Base-by-base conservation (phyloP, 2,329 filamentous ascomycete genomes). In the Nectriaceae sp. region DNA sequence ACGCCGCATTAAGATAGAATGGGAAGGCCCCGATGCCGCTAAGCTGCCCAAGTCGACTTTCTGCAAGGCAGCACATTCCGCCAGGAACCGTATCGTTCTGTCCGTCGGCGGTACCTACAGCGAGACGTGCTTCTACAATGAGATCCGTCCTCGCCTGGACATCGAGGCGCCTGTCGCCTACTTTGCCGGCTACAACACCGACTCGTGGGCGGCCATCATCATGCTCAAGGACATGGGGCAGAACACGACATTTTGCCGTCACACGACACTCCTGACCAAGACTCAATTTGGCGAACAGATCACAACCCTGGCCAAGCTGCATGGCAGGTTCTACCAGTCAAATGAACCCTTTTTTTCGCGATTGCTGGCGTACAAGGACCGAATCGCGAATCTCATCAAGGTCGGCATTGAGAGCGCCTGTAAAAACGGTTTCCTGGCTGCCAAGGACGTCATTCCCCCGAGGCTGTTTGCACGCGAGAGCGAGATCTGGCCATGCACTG, bases 381-480 rank as follows among this genome's bases (percentile, higher is more conserved):
- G 19, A 22, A 22, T 40, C 10, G 38, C 21, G n/a, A 21, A 21
- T 22, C 20, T 40, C 13, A n/a, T 40, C 13, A 40, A 16, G 5
- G 11, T 40, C n/a, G 38, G 26, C 20, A 21, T 40, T n/a, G 38
- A 40, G 38, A 40, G 15, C 5, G 38, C 26, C 38, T 40, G 38
- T 15, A 3, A 5, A 20, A 40, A 11, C 11, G 38, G 38, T 15
- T 40, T 40, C 18, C 19, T 11, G 19, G 38, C 38, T 15, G 38
- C 38, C 21, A 21, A 40, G 38, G 18, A n/a, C 19, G 38, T 19
- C 11, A 8, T 40, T 8, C 38, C 38, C 11, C 38, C 19, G 19
- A 40, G 38, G 11, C 8, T 40, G 13, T 40, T 40, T 40, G 20
- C 38, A 22, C 15, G 38, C n/a, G 20, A 22, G 38, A 22, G 11